Percentiles rank a stretch among this genome's conserved stretches.
phyloP scores from a whole-genome alignment of 2,329 filamentous ascomycete species.

The Oidium heveae region DNA sequence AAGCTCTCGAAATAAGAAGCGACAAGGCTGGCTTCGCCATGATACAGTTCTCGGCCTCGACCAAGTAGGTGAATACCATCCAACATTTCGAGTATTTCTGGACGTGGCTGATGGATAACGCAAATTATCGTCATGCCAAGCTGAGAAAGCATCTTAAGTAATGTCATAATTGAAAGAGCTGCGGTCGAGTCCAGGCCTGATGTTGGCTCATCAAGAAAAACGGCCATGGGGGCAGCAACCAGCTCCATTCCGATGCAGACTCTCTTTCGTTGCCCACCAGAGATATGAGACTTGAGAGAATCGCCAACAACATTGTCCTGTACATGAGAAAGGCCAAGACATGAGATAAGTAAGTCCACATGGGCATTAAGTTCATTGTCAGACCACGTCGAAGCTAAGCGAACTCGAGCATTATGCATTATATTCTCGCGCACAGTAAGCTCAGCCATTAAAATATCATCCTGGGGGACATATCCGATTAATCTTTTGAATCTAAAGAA shows the following conservation, averaged over 20 bases:
- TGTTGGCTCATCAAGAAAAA: slow-evolving; percentile 18
- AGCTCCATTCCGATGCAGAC: slow-evolving; percentile 36
- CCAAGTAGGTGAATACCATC: slow-evolving; percentile 38
- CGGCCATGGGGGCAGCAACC: slow-evolving; percentile 28
- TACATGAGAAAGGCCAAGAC: slow-evolving; percentile 17
- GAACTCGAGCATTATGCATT: slow-evolving; percentile 28
- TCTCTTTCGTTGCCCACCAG: slow-evolving; percentile 34
- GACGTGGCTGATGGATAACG: slow-evolving; percentile 29
- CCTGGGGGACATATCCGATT: slow-evolving; percentile 35
- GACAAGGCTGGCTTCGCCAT: slow-evolving; percentile 20
- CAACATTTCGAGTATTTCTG: slow-evolving; percentile 28
- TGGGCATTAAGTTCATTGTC: slow-evolving; percentile 24
- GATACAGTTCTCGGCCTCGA: slow-evolving; percentile 28
- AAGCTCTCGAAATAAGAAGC: slow-evolving; percentile 24
- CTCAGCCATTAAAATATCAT: slow-evolving; percentile 32
- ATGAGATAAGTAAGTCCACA: slow-evolving; percentile 30
- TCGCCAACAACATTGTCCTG: slow-evolving; percentile 25
- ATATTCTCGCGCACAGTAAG: slow-evolving; percentile 37
- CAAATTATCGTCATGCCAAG: slow-evolving; percentile 27
- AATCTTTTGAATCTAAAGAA: slow-evolving; percentile 29
- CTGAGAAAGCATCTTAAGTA: slow-evolving; percentile 33
- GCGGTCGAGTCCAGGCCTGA: slow-evolving; percentile 35
- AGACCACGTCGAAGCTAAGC: slow-evolving; percentile 25
- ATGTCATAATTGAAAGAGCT: slow-evolving; percentile 34
- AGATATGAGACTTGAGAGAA: slow-evolving; percentile 34